Evolutionary conservation across 768 basidiomycete genomes (phyloP).

Genomic region (Hirschioporus abietinus): DNA sequence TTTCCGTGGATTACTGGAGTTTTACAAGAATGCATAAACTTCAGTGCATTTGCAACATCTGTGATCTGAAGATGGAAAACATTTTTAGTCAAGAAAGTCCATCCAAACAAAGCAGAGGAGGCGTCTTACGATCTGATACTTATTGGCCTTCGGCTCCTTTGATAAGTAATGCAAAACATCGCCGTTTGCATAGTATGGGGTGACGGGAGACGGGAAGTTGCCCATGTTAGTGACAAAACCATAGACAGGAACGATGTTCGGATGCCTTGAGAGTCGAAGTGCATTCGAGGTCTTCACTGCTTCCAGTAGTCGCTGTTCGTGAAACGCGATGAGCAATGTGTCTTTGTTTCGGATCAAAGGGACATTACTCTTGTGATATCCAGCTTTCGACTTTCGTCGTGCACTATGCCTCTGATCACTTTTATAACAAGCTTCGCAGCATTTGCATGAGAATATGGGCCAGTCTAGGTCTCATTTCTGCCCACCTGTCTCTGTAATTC

Average conservation of each 20-base stretch:
- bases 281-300: not conserved
- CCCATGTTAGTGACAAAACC: conserved; percentile 1
- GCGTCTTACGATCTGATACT: not conserved
- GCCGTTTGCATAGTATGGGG: not conserved
- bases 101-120: not conserved
- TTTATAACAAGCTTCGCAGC: not conserved
- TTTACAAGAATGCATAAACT: not conserved
- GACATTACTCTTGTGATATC: not conserved
- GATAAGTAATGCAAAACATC: not conserved
- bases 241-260: conserved; percentile 3
- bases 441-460: not conserved
- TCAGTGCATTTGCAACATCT: not conserved
- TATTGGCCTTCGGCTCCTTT: not conserved
- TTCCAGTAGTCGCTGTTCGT: not conserved
- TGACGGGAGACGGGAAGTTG: not conserved
- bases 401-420: not conserved
- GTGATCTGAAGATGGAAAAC: not conserved
- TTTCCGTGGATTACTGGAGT: not conserved
- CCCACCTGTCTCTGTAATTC: not conserved
- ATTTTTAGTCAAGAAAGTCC: no score
- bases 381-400: not conserved
- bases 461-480: no score
- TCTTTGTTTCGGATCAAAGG: not conserved
- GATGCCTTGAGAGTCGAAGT: not conserved
- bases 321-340: not conserved